Evolutionary conservation across 2,329 filamentous ascomycete genomes (phyloP).

Genomic region (Botryosphaeria dothidea): DNA sequence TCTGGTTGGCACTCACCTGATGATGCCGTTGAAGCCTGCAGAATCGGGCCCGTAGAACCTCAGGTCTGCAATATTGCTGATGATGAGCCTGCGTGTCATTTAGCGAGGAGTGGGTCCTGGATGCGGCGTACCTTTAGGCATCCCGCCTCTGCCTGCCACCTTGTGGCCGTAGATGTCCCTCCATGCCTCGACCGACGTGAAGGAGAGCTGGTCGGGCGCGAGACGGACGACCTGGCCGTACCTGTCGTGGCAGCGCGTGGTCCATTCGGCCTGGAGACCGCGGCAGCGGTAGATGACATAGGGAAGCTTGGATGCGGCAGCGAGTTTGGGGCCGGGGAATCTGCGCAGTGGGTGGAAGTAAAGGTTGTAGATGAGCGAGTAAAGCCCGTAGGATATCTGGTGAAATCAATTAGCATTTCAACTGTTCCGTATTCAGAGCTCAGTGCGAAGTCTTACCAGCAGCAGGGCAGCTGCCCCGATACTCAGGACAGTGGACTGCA

Average conservation of each 20-base stretch:
- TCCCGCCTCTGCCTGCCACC: conserved; percentile 6
- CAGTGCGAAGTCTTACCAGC: not conserved
- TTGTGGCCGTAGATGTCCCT: conserved; percentile 23
- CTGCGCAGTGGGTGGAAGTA: conserved; percentile 19
- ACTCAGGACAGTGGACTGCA: not conserved
- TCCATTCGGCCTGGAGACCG: not conserved
- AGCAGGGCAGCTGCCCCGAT: not conserved
- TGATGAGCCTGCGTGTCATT: not conserved
- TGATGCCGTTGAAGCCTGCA: conserved; percentile 4
- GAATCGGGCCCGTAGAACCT: conserved; percentile 12
- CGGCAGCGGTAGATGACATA: not conserved
- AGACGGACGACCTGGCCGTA: conserved; percentile 21
- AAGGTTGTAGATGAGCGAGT: conserved; percentile 9
- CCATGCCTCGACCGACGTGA: conserved; percentile 18
- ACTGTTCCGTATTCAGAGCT: no score
- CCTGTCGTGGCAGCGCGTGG: conserved; percentile 2
- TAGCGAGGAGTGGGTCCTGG: not conserved
- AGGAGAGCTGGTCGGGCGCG: conserved; percentile 17
- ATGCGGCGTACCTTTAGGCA: conserved; percentile 5
- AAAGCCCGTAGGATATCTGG: not conserved
- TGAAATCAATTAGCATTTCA: not conserved
- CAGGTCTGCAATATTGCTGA: conserved; percentile 9
- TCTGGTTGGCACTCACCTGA: not conserved
- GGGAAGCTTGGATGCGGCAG: conserved; percentile 14
- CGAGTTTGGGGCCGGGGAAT: conserved; percentile 18